These are phyloP conservation scores for Prunus davidiana DNA, from an alignment of 306 rosid genomes.

Conservation along the genomic window DNA sequence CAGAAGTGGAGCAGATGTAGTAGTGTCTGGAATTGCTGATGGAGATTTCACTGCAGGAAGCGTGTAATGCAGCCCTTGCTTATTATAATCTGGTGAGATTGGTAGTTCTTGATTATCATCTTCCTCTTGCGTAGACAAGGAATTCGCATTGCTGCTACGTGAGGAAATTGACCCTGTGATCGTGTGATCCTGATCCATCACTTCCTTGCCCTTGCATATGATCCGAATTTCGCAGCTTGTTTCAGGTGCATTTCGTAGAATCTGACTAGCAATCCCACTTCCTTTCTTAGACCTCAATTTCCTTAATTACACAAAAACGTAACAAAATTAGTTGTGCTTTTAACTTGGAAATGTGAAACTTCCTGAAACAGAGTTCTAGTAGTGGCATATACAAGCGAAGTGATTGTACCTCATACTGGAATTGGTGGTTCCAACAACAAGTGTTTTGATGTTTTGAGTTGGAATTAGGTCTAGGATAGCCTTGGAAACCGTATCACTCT, in stretches of 20 bases:
- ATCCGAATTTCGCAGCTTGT: constrained; percentile 46
- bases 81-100: not conserved
- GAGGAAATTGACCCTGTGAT: constrained; percentile 14
- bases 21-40: not conserved
- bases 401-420: constrained; percentile 49
- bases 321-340: not conserved
- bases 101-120: constrained; percentile 6
- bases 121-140: constrained; percentile 31
- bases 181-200: constrained; percentile 21
- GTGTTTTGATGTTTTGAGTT: constrained; percentile 49
- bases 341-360: not conserved
- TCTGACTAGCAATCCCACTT: constrained; percentile 54
- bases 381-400: not conserved
- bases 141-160: constrained; percentile 16
- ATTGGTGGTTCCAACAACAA: constrained; percentile 62
- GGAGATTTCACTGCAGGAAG: not conserved
- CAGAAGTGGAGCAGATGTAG: not conserved
- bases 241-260: constrained; percentile 51
- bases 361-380: not conserved
- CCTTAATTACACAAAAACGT: constrained; percentile 27
- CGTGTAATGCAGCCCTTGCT: too few relatives aligned
- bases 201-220: constrained; percentile 66
- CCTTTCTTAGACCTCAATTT: constrained; percentile 50
- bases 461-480: constrained; percentile 61
- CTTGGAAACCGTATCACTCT: constrained; percentile 58